phyloP scores from a whole-genome alignment of 169 alveolate genomes.

The Sarcocystis neurona region DNA sequence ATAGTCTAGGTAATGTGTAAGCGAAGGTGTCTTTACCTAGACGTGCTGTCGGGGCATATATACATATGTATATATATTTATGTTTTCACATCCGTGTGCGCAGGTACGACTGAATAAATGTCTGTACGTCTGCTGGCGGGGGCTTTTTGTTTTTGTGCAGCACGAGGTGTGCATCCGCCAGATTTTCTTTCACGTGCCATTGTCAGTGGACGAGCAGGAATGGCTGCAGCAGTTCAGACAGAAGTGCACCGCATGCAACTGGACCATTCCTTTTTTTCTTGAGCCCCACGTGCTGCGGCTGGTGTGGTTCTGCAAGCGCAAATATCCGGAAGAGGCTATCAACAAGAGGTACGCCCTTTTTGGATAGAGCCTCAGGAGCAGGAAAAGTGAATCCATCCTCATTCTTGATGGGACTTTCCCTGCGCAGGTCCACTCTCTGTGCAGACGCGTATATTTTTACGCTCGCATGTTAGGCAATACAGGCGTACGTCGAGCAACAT shows the following conservation, averaged over 20 bases:
- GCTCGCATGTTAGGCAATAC: too few relatives aligned
- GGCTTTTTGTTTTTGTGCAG: constrained; percentile 67
- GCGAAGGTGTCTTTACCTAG: too few relatives aligned
- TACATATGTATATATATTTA: background rate
- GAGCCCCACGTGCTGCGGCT: constrained; percentile 71
- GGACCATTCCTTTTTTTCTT: constrained; percentile 65
- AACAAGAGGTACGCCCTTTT: constrained; percentile 32
- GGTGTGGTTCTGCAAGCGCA: constrained; percentile 67
- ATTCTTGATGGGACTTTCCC: too few relatives aligned
- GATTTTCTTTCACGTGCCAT: constrained; percentile 68
- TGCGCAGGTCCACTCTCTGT: too few relatives aligned
- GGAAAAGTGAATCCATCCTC: too few relatives aligned
- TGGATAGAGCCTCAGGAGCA: too few relatives aligned
- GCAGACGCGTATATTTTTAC: too few relatives aligned
- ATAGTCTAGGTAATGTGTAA: too few relatives aligned
- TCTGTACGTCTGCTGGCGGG: background rate
- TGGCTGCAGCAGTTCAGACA: constrained; percentile 64
- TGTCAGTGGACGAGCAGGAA: constrained; percentile 66
- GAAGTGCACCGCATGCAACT: constrained; percentile 21
- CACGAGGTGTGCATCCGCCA: constrained; percentile 70
- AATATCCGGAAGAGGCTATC: constrained; percentile 60
- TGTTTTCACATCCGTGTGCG: background rate
- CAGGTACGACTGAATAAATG: background rate
- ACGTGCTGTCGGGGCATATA: too few relatives aligned
- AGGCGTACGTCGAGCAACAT: too few relatives aligned